phyloP scores from a whole-genome alignment of 495 filamentous ascomycete genomes.

The Trichoderma reesei region DNA sequence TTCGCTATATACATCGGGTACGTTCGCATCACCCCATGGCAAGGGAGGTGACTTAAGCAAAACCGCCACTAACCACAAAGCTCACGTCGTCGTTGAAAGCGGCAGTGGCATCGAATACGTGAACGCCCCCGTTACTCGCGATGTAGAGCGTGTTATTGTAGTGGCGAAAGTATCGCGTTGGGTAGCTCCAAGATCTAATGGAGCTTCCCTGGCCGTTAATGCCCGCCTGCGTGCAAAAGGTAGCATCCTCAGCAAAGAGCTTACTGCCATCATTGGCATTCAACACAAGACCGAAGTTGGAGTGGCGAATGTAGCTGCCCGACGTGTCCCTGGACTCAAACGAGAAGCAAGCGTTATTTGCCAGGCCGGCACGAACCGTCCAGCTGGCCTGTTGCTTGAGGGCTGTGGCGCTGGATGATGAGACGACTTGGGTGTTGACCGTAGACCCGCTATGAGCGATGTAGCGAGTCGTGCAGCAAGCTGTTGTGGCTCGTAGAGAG shows the following conservation, averaged over 20 bases:
- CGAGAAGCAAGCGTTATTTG: constrained; percentile 42
- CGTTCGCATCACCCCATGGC: too few relatives aligned
- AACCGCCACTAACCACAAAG: constrained; percentile 34
- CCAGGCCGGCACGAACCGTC: constrained; percentile 43
- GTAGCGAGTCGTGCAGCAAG: constrained; percentile 28
- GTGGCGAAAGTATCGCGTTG: constrained; percentile 46
- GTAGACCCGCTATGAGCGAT: constrained; percentile 34
- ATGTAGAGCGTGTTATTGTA: constrained; percentile 35
- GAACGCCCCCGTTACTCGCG: constrained; percentile 43
- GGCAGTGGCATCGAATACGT: constrained; percentile 36
- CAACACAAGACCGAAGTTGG: constrained; percentile 35
- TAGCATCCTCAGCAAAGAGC: constrained; percentile 45
- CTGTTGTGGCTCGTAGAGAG: constrained; percentile 39
- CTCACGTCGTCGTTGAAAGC: constrained; percentile 44
- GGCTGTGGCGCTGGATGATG: constrained; percentile 36
- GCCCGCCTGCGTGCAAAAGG: constrained; percentile 41
- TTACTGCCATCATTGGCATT: constrained; percentile 40
- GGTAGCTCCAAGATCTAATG: constrained; percentile 46
- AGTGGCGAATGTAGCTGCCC: constrained; percentile 46
- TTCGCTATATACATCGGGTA: too few relatives aligned
- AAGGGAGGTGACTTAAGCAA: background rate
- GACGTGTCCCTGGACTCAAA: constrained; percentile 48
- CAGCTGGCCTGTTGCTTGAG: constrained; percentile 44
- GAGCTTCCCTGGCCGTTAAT: constrained; percentile 38
- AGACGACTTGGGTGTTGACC: constrained; percentile 33